Base-by-base conservation (phyloP, 352 stramenopile genomes). In the Thraustotheca clavata region DNA sequence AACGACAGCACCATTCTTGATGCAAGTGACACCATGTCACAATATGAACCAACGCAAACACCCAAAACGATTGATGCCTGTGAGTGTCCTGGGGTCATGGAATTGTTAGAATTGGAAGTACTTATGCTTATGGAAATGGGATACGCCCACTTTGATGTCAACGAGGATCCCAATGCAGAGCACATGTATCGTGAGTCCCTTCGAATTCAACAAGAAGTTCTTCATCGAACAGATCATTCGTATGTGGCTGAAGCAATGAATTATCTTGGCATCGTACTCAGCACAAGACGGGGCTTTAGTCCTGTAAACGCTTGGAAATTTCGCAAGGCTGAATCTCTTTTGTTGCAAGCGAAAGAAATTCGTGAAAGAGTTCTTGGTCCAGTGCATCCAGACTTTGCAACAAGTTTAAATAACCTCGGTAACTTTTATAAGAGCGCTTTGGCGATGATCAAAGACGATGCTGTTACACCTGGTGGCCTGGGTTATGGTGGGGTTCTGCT, bases 241-340 rank as follows among this genome's bases (percentile, higher is more conserved):
- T 81, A 92, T 63, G 76, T 92, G 14, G 83, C 83, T 11, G 83
- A 92, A 54, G 79, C 88, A 26, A 63, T 92, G 1, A 92, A 92
- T 54, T 83, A 90, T 41, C 70, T 92, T 20, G 81, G 83, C 0
- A 90, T 90, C 50, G 89, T 77, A 49, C 67, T 92, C 20, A 90
- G 80, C 43, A 90, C 79, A 3, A 70, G 81, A 3, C 85, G 76
- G 73, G 82, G 83, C 7, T 86, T 80, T 36, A 59, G 86, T 36
- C 78, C 83, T 4, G 83, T 85, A 62, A 92, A 90, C 59, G 70
- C 80, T 7, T 89, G 79, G 83, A 49, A 88, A n/a, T 72, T 92
- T 22, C 76, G 87, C 43, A 79, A 92, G 32, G 75, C 83, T 0
- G 79, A 92, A 54, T 75, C 67, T 16, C 62, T 90, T 33, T 61